A percentile compares a stretch with the other conserved stretches of the same genome.
Evolutionary conservation across 768 basidiomycete genomes (phyloP).

Genomic region (Phanerochaete carnosa): DNA sequence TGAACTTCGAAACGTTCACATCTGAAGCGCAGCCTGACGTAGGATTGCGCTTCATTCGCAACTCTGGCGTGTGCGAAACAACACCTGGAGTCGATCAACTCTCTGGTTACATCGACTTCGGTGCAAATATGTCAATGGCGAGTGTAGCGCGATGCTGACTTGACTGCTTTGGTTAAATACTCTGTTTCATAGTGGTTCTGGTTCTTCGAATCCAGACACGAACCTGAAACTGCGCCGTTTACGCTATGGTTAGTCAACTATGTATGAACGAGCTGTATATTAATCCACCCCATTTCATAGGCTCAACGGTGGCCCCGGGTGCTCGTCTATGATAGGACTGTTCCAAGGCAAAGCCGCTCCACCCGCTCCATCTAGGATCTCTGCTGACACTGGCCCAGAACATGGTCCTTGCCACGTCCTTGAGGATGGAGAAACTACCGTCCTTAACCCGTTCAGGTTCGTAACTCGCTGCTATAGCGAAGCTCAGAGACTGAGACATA

Average conservation of each 20-base stretch:
- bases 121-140: slow-evolving; percentile 57
- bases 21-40: slow-evolving; percentile 20
- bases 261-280: neutral
- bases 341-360: slow-evolving; percentile 47
- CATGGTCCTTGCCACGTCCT: slow-evolving; percentile 64
- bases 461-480: neutral
- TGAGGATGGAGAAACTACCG: slow-evolving; percentile 47
- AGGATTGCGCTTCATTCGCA: slow-evolving; percentile 44
- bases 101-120: slow-evolving; percentile 61
- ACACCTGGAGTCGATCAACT: slow-evolving; percentile 57
- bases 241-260: slow-evolving; percentile 48
- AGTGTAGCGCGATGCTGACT: slow-evolving; percentile 2
- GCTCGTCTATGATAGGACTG: slow-evolving; percentile 50
- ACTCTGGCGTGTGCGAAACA: slow-evolving; percentile 66
- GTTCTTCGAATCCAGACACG: slow-evolving; percentile 65
- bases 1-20: slow-evolving; percentile 6
- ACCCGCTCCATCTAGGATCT: too few species aligned
- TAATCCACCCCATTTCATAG: slow-evolving; percentile 1
- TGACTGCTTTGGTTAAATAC: neutral
- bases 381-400: slow-evolving; percentile 33
- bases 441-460: slow-evolving; percentile 59
- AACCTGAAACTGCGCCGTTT: slow-evolving; percentile 61
- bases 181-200: slow-evolving; percentile 57
- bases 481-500: too few species aligned
- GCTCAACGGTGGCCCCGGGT: slow-evolving; percentile 34